Evolutionary conservation across 768 basidiomycete species (phyloP), one percentile per base, ranked within the genome.

Genomic region (Suillus plorans): DNA sequence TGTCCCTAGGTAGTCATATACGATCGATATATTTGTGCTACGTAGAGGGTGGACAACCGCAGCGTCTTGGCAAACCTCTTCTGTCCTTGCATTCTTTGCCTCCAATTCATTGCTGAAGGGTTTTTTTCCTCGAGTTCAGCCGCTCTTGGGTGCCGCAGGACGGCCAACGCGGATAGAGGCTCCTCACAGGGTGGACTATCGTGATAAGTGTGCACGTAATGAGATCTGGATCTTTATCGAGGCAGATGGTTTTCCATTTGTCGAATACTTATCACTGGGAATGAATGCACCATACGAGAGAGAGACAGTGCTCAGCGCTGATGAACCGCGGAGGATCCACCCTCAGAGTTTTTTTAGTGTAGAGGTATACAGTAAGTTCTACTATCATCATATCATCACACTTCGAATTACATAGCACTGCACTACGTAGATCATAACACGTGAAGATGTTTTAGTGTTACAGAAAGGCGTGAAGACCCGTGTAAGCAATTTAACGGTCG

Each of bases 1-100:
- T 0, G 9, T 20, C 44, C 20, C 31, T 31, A 6, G 31, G 5
- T 31, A 31, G 31, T 31, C 6, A 31, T 31, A 31, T 31, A 31
- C 6, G 31, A 31, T 31, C 5, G 5, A 31, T 6, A 31, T 31
- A 31, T 45, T 10, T 45, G 10, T n/a, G 20, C 44, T 1, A 20
- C 4, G 20, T 10, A 42, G 41, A 41, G 41, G 41, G 14, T 8
- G 39, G 13, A 14, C 39, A 41, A 14, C 39, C 14, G 41, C 64
- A 99, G 77, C 0, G 95, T 95, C 80, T 98, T 99, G 12, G 92
- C 95, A 72, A 86, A 99, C 71, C 85, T 89, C 72, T 61, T 72
- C 67, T 28, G 63, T 69, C 49, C 49, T 44, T 5, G 47, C 50
- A 0, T 56, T 42, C n/a, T 63, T 50, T n/a, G 66, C n/a, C 5